phyloP scores from a whole-genome alignment of 2,329 filamentous ascomycete species.

The Xylaria sp. region DNA sequence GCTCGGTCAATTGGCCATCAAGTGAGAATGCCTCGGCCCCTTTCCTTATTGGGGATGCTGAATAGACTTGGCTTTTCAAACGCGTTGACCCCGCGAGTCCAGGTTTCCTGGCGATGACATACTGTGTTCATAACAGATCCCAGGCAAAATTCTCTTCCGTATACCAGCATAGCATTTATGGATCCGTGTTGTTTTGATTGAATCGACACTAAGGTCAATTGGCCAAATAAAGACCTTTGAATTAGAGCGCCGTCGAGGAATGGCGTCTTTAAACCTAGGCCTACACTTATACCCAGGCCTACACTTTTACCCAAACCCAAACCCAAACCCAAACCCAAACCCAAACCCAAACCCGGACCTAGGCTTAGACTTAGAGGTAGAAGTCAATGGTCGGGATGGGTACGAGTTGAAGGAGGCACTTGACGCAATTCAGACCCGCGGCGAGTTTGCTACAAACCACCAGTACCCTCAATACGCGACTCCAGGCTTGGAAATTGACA shows the following conservation, averaged over 20 bases:
- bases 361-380: background rate
- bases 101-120: too few relatives aligned
- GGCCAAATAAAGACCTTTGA: background rate
- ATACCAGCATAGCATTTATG: background rate
- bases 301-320: background rate
- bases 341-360: too few relatives aligned
- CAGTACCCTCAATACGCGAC: conserved; percentile 27
- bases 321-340: background rate
- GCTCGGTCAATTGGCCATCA: background rate
- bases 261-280: background rate
- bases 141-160: too few relatives aligned
- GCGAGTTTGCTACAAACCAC: conserved; percentile 26
- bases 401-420: conserved; percentile 4
- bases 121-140: background rate
- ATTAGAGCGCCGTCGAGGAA: background rate
- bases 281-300: background rate
- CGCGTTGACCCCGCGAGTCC: too few relatives aligned
- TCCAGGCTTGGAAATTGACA: conserved; percentile 36
- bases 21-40: too few relatives aligned
- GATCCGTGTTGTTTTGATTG: background rate
- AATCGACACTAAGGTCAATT: background rate
- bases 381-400: background rate
- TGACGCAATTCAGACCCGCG: conserved; percentile 26
- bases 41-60: too few relatives aligned
- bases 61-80: background rate